Conservation (phyloP, 345 rosid genomes). For the Mangifera indica region DNA sequence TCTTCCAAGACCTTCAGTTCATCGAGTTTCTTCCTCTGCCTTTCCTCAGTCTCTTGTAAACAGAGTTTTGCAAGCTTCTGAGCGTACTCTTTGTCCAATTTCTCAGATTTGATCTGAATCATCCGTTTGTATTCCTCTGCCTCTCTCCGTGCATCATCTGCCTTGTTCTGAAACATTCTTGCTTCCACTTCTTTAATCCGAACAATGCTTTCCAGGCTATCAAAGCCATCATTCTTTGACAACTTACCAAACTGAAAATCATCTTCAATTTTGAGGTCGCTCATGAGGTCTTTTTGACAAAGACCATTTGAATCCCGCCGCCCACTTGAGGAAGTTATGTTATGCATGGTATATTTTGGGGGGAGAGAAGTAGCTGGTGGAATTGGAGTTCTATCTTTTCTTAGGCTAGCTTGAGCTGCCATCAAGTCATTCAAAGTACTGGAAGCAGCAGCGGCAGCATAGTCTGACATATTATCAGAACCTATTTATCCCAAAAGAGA, state of each 20-base stretch:
- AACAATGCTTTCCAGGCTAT: constrained; percentile 83
- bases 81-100: constrained; percentile 73
- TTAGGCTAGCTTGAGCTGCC: constrained; percentile 46
- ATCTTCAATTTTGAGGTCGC: constrained; percentile 38
- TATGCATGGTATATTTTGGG: constrained; percentile 40
- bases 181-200: constrained; percentile 91
- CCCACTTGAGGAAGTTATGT: constrained; percentile 38
- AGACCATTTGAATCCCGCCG: constrained; percentile 30
- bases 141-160: constrained; percentile 83
- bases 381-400: constrained; percentile 47
- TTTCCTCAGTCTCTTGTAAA: constrained; percentile 75
- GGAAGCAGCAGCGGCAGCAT: constrained; percentile 36
- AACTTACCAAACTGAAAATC: constrained; percentile 35
- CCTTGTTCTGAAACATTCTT: constrained; percentile 87
- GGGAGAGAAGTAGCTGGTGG: constrained; percentile 48
- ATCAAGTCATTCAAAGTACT: constrained; percentile 46
- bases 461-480: constrained; percentile 47
- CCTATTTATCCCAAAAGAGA: constrained; percentile 27
- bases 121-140: constrained; percentile 67
- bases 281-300: constrained; percentile 33
- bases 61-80: constrained; percentile 66
- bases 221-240: constrained; percentile 49
- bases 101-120: constrained; percentile 54
- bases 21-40: constrained; percentile 66
- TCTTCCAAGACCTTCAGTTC: constrained; percentile 78